phyloP scores from a whole-genome alignment of 2,329 filamentous ascomycete genomes.

The Aspergillus latus region DNA sequence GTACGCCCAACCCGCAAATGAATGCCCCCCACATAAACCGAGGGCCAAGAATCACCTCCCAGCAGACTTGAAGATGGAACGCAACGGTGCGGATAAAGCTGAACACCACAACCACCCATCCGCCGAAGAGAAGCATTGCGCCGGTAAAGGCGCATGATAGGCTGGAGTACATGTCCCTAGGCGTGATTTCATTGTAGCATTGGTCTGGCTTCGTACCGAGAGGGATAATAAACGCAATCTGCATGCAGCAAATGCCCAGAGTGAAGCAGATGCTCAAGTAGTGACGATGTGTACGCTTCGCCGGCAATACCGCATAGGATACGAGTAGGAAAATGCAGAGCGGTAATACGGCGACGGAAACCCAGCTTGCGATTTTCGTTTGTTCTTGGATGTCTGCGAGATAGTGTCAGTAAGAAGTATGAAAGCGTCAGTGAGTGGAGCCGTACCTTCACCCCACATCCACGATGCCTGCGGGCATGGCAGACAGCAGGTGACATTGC shows the following conservation, averaged over 20 bases:
- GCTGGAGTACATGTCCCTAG: conserved; percentile 83
- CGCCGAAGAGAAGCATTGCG: conserved; percentile 79
- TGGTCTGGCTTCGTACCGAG: conserved; percentile 74
- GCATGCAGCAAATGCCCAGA: conserved; percentile 72
- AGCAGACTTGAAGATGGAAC: conserved; percentile 96
- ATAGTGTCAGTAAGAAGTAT: not conserved
- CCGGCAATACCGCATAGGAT: conserved; percentile 76
- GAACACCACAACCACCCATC: conserved; percentile 83
- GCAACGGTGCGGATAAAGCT: conserved; percentile 83
- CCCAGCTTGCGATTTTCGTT: conserved; percentile 72
- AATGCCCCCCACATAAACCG: conserved; percentile 88
- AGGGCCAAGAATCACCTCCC: conserved; percentile 85
- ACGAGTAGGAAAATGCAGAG: conserved; percentile 73
- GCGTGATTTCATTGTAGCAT: conserved; percentile 88
- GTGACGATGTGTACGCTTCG: conserved; percentile 87
- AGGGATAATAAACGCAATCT: conserved; percentile 88
- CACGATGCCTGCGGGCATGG: conserved; percentile 87
- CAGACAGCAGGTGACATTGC: conserved; percentile 70
- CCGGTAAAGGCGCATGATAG: conserved; percentile 85
- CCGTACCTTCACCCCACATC: conserved; percentile 59
- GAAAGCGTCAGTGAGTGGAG: not conserved
- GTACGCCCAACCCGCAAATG: conserved; percentile 78
- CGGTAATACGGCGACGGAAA: conserved; percentile 72
- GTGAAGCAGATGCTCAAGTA: conserved; percentile 89
- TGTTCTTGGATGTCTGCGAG: conserved; percentile 54